Evolutionary conservation across 257 asterid genomes (phyloP), one percentile per base, ranked within the genome.

Genomic region (Anisodus acutangulus): DNA sequence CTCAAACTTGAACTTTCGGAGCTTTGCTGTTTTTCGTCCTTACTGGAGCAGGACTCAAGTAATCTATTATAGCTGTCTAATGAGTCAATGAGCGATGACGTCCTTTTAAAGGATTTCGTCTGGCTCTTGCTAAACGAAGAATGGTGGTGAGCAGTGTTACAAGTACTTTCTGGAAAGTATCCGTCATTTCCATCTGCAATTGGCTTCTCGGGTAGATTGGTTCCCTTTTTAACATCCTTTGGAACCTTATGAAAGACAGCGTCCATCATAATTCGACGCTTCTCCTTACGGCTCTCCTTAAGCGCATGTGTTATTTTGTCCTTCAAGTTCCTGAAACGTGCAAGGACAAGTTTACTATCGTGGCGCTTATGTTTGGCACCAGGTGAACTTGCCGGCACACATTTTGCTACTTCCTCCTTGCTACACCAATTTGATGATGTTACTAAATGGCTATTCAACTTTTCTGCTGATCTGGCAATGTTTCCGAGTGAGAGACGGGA

Each of bases 161-260:
- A 54, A 6, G 74, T 6, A 35, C 58, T 84, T 64, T 74, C 76
- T 0, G 83, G 84, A 67, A 78, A 82, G 64, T 53, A 68, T 69
- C 54, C 2, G 15, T 86, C 84, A 59, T 80, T 79, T 64, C 84
- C 88, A 58, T 84, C 63, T 12, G 15, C 39, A 19, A 54, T 55
- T 22, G 43, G 37, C 15, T 86, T 87, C 31, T 60, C 83, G 43
- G 22, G 69, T 39, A 67, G 31, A 43, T 70, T 86, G 60, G 31
- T 71, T 74, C 47, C 66, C 37, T 84, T 41, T 41, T 41, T 41
- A 41, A 41, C 45, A 41, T 41, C 45, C 5, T 41, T 41, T 41
- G 97, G 99, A 53, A 95, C 85, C 82, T 91, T 94, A 71, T 95
- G 94, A 68, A 93, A 89, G 66, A 91, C 86, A 0, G 89, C 95